Base-by-base conservation (phyloP, 768 basidiomycete species). In the Psilocybe azurescens region DNA sequence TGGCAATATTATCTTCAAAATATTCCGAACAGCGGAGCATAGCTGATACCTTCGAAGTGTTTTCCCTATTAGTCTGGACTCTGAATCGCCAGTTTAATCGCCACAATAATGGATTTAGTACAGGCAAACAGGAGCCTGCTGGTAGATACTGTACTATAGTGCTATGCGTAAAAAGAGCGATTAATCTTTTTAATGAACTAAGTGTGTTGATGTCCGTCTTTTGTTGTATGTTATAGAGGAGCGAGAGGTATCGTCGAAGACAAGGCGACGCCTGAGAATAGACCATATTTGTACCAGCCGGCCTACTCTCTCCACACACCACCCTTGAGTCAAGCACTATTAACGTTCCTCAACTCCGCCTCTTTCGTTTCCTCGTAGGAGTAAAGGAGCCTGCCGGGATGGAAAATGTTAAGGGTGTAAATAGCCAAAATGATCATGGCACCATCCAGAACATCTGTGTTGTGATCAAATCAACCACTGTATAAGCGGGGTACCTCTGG, bases 381-480 rank as follows among this genome's bases (percentile, higher is more conserved):
- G n/a, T 44, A 44, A n/a, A 38, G 46, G 18, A 58, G 56, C 18
- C 56, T 58, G 16, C 74, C 72, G 4, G 73, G 72, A 54, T 74
- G 74, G 11, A 67, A 60, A n/a, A 76, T 60, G 60, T 75, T 73
- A 24, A 74, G 56, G 8, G 68, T 70, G 53, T 65, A 74, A 47
- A 73, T 72, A 14, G 73, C 75, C 10, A 77, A 57, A 16, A 68
- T 51, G 50, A 77, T 67, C 77, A 77, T 78, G 8, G 69, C 68
- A 16, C 70, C 73, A 53, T 68, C 67, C 3, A 68, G 53, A 8
- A 68, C 56, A 41, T 68, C 67, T 68, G 52, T 20, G 13, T 20
- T 46, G 7, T 9, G 10, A 2, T 36, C 24, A 18, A 38, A 28
- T 53, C 39, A 24, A 63, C 55, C 24, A 24, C 24, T 24, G 24